These are phyloP conservation scores for Candida krabiensis DNA, from an alignment of 805 yeast genomes.

Conservation along the genomic window DNA sequence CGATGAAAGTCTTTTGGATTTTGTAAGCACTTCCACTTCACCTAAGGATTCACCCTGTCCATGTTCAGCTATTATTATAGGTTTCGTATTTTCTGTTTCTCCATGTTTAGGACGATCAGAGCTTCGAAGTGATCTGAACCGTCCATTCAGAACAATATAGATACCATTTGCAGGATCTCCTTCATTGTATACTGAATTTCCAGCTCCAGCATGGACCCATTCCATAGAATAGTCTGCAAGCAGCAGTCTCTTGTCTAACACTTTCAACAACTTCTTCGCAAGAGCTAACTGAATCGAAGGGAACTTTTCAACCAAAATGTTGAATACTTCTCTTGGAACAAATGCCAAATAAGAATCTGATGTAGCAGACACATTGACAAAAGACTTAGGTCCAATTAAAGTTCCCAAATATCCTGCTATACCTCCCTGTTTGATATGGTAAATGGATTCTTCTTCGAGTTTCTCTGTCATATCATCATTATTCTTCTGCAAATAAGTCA, in stretches of 20 bases:
- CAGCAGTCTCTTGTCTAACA: slow-evolving; percentile 64
- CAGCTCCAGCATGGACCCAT: slow-evolving; percentile 92
- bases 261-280: slow-evolving; percentile 69
- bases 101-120: slow-evolving; percentile 20
- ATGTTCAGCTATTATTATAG: slow-evolving; percentile 57
- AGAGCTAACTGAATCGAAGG: slow-evolving; percentile 75
- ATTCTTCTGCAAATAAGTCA: slow-evolving; percentile 43
- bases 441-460: slow-evolving; percentile 42
- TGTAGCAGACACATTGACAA: slow-evolving; percentile 66
- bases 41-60: slow-evolving; percentile 96
- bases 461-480: slow-evolving; percentile 16
- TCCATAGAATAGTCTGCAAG: slow-evolving; percentile 89
- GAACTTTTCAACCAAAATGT: slow-evolving; percentile 67
- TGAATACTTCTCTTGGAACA: slow-evolving; percentile 61
- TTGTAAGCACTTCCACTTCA: slow-evolving; percentile 90
- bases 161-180: slow-evolving; percentile 90
- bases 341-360: slow-evolving; percentile 69
- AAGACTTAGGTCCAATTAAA: slow-evolving; percentile 74
- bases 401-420: slow-evolving; percentile 86
- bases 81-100: slow-evolving; percentile 17
- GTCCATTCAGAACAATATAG: slow-evolving; percentile 84
- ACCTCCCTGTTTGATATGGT: slow-evolving; percentile 72
- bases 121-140: slow-evolving; percentile 61
- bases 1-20: slow-evolving; percentile 64
- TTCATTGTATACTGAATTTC: slow-evolving; percentile 74